phyloP scores from a whole-genome alignment of 1,284 basidiomycete species.

The Irpex lacteus region DNA sequence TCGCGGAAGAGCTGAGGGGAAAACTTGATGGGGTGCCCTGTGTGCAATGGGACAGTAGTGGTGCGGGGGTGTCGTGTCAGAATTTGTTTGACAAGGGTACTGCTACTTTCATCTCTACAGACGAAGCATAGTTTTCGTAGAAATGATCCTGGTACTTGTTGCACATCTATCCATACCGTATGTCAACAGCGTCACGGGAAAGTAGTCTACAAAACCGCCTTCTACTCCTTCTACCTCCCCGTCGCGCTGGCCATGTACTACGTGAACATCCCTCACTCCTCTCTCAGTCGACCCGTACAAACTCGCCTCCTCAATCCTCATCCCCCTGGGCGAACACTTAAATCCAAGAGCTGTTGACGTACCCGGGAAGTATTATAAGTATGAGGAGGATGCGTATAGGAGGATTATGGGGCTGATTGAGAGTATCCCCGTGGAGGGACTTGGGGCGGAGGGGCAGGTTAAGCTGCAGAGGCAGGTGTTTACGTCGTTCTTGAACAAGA shows the following conservation, averaged over 20 bases:
- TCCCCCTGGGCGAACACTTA: slow-evolving; percentile 98
- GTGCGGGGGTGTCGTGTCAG: too few species aligned
- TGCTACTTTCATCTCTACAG: too few species aligned
- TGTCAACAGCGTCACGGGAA: too few species aligned
- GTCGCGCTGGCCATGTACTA: slow-evolving; percentile 92
- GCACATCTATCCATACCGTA: too few species aligned
- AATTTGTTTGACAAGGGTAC: too few species aligned
- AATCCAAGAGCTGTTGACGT: slow-evolving; percentile 89
- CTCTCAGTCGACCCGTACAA: slow-evolving; percentile 63
- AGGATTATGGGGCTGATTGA: slow-evolving; percentile 68
- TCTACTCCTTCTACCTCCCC: slow-evolving; percentile 98
- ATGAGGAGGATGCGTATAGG: slow-evolving; percentile 77
- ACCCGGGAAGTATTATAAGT: slow-evolving; percentile 65
- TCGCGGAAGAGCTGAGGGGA: too few species aligned
- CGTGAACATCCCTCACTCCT: slow-evolving; percentile 58
- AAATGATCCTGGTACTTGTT: too few species aligned
- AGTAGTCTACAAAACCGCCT: slow-evolving; percentile 97
- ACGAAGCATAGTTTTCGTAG: too few species aligned
- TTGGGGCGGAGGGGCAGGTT: slow-evolving; percentile 30
- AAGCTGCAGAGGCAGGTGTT: slow-evolving; percentile 83
- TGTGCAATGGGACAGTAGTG: too few species aligned
- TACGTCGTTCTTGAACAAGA: slow-evolving; percentile 83
- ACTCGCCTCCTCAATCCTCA: slow-evolving; percentile 78
- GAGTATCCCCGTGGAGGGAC: slow-evolving; percentile 56
- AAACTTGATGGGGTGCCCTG: too few species aligned